Conservation (phyloP, 768 basidiomycete genomes). For the Scleroderma bovista region DNA sequence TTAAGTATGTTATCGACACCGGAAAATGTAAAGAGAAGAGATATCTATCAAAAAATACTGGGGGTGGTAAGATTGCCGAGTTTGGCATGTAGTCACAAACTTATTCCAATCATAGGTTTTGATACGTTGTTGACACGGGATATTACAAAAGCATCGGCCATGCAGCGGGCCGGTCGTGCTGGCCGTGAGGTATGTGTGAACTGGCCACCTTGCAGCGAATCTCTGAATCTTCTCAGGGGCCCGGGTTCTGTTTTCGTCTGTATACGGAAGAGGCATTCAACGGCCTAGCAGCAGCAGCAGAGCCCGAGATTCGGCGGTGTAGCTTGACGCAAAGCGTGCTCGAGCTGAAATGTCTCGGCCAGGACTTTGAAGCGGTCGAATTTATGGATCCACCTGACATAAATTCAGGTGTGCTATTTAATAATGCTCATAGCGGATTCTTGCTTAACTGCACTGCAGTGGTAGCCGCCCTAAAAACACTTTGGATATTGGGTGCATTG, state of each 20-base stretch:
- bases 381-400: conserved; percentile 85
- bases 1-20: conserved; percentile 93
- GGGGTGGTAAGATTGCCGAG: conserved; percentile 48
- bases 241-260: conserved; percentile 84
- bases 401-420: conserved; percentile 56
- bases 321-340: conserved; percentile 80
- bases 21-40: conserved; percentile 96
- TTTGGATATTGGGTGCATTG: conserved; percentile 79
- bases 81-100: neutral
- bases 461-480: conserved; percentile 55
- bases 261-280: conserved; percentile 83
- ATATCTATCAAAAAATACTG: conserved; percentile 62
- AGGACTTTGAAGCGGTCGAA: conserved; percentile 75
- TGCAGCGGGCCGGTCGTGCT: conserved; percentile 93
- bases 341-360: conserved; percentile 79
- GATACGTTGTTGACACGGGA: conserved; percentile 80
- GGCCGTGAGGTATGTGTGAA: conserved; percentile 71
- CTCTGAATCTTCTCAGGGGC: conserved; percentile 41
- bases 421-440: neutral
- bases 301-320: conserved; percentile 89
- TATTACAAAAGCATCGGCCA: conserved; percentile 86
- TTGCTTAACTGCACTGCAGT: conserved; percentile 34
- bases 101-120: conserved; percentile 51
- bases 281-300: conserved; percentile 55
- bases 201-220: neutral